Percentiles rank a stretch among this genome's conserved stretches.
Conservation (phyloP, 2,329 filamentous ascomycete genomes). For the Rhinocladiella similis region DNA sequence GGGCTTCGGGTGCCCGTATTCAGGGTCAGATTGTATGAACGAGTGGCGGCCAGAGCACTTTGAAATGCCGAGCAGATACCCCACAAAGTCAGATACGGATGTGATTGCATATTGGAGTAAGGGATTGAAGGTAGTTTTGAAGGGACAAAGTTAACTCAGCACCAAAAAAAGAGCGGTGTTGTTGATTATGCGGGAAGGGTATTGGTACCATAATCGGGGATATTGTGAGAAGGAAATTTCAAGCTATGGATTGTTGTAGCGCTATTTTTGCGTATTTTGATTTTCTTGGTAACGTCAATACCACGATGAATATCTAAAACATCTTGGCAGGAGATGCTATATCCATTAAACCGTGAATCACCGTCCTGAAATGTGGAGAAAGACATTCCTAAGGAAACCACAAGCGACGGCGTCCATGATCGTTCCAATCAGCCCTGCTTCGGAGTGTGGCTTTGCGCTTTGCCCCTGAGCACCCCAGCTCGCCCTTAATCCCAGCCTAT, state of each 20-base stretch:
- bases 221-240: too few species aligned
- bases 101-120: conserved; percentile 2
- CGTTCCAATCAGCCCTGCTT: conserved; percentile 3
- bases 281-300: conserved; percentile 5
- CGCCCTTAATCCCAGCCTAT: conserved; percentile 4
- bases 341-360: conserved; percentile 4
- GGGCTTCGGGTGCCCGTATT: conserved; percentile 12
- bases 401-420: background rate
- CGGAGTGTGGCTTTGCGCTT: background rate
- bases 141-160: too few species aligned
- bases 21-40: conserved; percentile 15
- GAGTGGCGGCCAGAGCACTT: conserved; percentile 7
- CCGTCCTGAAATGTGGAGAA: background rate
- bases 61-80: conserved; percentile 4
- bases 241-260: conserved; percentile 6
- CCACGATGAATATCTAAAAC: conserved; percentile 4
- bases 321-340: conserved; percentile 6
- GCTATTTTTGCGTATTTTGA: conserved; percentile 5
- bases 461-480: background rate
- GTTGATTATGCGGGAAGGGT: too few species aligned
- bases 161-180: too few species aligned
- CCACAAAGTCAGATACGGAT: conserved; percentile 8
- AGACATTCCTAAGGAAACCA: background rate
- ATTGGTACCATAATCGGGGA: too few species aligned
- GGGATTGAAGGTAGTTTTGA: too few species aligned